These are phyloP conservation scores for Thymus quinquecostatus DNA, from an alignment of 257 asterid species.

Conservation along the genomic window DNA sequence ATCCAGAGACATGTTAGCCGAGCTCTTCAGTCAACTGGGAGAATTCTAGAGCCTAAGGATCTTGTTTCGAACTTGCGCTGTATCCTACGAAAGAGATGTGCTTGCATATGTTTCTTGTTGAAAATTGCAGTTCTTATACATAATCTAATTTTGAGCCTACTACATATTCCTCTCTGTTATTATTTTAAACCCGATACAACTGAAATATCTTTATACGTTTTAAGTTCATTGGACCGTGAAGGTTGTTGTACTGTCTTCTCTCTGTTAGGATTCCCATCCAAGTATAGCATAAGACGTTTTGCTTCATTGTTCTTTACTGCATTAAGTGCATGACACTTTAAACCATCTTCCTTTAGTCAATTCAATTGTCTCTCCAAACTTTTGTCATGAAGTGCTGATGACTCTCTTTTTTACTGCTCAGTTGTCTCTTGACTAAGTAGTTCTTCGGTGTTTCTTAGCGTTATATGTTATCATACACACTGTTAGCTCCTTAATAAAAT, in stretches of 20 bases:
- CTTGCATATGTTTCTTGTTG: conserved; percentile 2
- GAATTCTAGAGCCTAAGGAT: conserved; percentile 94
- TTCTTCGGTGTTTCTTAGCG: conserved; percentile 6
- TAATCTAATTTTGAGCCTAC: neutral
- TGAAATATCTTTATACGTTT: neutral
- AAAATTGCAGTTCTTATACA: conserved; percentile 1
- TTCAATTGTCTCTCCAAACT: neutral
- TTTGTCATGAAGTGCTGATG: neutral
- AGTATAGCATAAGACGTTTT: neutral
- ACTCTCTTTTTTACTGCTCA: neutral
- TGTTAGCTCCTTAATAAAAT: conserved; percentile 50
- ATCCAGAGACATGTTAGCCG: conserved; percentile 95
- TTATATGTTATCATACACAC: conserved; percentile 5
- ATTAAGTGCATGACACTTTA: conserved; percentile 6
- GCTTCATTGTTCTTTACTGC: conserved; percentile 2
- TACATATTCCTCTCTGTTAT: neutral
- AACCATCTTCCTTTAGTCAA: neutral
- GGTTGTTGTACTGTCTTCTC: conserved; percentile 19
- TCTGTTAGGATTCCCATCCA: neutral
- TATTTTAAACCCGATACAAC: neutral
- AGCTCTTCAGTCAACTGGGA: conserved; percentile 93
- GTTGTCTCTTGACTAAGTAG: neutral
- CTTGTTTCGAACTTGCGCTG: conserved; percentile 95
- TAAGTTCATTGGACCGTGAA: neutral
- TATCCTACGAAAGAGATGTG: conserved; percentile 52